Percentiles rank a stretch among this genome's conserved stretches.
Evolutionary conservation across 2,329 filamentous ascomycete genomes (phyloP).

Genomic region (Magnaporthiopsis incrustans): DNA sequence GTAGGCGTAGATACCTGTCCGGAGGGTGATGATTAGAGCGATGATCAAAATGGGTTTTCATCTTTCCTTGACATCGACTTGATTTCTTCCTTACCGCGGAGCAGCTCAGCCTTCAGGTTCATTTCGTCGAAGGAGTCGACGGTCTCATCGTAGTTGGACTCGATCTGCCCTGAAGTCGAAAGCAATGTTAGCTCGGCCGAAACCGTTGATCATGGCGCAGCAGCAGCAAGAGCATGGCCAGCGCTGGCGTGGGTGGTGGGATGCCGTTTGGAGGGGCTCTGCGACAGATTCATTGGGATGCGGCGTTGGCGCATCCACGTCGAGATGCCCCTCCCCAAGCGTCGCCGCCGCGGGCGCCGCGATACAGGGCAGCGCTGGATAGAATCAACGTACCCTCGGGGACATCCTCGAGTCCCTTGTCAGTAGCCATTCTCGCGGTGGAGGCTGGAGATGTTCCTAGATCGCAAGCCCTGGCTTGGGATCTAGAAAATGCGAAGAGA

Average conservation of each 20-base stretch:
- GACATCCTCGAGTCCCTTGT: constrained; percentile 97
- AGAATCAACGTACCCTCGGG: constrained; percentile 67
- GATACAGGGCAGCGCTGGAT: neutral
- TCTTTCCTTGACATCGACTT: neutral
- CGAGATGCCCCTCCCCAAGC: neutral
- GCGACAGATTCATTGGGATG: neutral
- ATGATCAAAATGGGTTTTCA: neutral
- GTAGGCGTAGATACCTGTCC: constrained; percentile 87
- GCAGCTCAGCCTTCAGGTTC: constrained; percentile 93
- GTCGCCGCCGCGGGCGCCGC: too few species aligned
- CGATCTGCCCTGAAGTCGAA: constrained; percentile 74
- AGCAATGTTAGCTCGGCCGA: constrained; percentile 9
- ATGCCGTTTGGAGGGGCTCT: neutral
- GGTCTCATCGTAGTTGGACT: constrained; percentile 99
- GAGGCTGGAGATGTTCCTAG: constrained; percentile 47
- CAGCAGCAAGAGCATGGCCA: neutral
- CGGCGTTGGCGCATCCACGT: neutral
- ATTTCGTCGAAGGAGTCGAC: constrained; percentile 99
- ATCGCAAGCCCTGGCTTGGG: constrained; percentile 72
- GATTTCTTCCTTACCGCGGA: constrained; percentile 60
- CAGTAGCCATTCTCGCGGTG: constrained; percentile 95
- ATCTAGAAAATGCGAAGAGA: constrained; percentile 47
- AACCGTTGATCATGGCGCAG: neutral
- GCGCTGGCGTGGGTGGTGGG: neutral
- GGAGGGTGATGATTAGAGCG: constrained; percentile 9